Base-by-base conservation (phyloP, 2,329 filamentous ascomycete species). In the Xylariales sp. region DNA sequence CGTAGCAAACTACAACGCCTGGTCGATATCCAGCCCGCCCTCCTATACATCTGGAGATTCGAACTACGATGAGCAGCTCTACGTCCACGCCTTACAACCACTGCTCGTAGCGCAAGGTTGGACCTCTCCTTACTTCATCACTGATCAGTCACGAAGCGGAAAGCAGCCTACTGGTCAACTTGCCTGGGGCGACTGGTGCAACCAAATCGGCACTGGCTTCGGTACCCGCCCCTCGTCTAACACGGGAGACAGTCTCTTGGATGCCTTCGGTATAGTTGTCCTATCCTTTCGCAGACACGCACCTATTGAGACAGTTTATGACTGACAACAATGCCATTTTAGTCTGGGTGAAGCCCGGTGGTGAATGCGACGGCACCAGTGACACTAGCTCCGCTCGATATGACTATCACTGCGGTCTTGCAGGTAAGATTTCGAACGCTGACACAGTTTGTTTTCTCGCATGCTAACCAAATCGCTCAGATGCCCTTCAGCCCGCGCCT, bases 291-390 rank as follows among this genome's bases (percentile, higher is more conserved):
- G n/a, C n/a, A n/a, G n/a, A n/a, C n/a, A n/a, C n/a, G n/a, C n/a
- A n/a, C n/a, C n/a, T n/a, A n/a, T n/a, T n/a, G n/a, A n/a, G n/a
- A n/a, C n/a, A n/a, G n/a, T n/a, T n/a, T n/a, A n/a, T n/a, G n/a
- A n/a, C n/a, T n/a, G n/a, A n/a, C n/a, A n/a, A n/a, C n/a, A n/a
- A n/a, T n/a, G n/a, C n/a, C n/a, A n/a, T n/a, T n/a, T n/a, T n/a
- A n/a, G 76, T 80, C 30, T 81, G 77, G 77, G 61, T 79, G 36
- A 81, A 81, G 65, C 76, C 77, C 2, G 77, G 77, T 47, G 65
- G 65, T 41, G 64, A 67, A 47, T 83, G 61, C 30, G 59, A 63
- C 33, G 60, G 60, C 24, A 62, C 59, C 15, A 67, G 63, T 23
- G 49, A 70, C 39, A 60, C 56, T n/a, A 57, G 47, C 19, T 62